Conservation (phyloP, 1,284 basidiomycete genomes). For the Fomes fomentarius region DNA sequence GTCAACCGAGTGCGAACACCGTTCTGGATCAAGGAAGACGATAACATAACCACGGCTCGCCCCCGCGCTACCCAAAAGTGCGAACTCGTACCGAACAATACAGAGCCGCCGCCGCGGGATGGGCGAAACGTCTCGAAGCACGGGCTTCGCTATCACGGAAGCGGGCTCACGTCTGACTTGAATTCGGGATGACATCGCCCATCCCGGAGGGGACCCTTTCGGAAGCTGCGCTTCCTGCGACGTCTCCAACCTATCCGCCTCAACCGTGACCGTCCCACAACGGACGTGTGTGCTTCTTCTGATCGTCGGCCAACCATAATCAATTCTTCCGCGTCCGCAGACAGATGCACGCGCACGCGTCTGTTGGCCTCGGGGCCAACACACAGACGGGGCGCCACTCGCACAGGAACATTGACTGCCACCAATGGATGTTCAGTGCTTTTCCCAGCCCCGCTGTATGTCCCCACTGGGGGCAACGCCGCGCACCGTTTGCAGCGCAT, state of each 20-base stretch:
- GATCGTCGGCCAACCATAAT: slow-evolving; percentile 12
- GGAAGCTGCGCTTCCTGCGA: slow-evolving; percentile 7
- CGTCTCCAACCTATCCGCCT: slow-evolving; percentile 1
- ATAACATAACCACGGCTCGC: slow-evolving; percentile 17
- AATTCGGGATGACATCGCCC: slow-evolving; percentile 17
- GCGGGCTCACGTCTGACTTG: slow-evolving; percentile 5
- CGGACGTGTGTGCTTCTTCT: slow-evolving; percentile 10
- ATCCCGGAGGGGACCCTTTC: slow-evolving; percentile 13
- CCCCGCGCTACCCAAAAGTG: slow-evolving; percentile 3
- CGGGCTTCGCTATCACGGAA: slow-evolving; percentile 24
- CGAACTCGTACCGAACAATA: slow-evolving; percentile 4
- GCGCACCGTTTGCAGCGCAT: neutral
- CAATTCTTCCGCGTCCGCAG: slow-evolving; percentile 4
- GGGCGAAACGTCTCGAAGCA: slow-evolving; percentile 9
- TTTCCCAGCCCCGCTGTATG: slow-evolving; percentile 14
- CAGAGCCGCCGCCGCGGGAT: slow-evolving; percentile 4
- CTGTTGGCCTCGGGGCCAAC: neutral
- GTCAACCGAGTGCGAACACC: slow-evolving; percentile 3
- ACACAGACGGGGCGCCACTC: neutral
- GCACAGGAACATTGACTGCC: slow-evolving; percentile 3
- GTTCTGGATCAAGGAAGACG: slow-evolving; percentile 10
- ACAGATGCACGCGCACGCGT: neutral
- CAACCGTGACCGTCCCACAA: slow-evolving; percentile 1
- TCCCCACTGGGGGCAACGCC: slow-evolving; percentile 2
- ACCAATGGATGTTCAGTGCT: neutral